Percentiles rank a stretch among this genome's conserved stretches.
These are phyloP conservation scores for Magnolia kwangsiensis DNA, from an alignment of 164 flowering plant genomes.

Conservation along the genomic window DNA sequence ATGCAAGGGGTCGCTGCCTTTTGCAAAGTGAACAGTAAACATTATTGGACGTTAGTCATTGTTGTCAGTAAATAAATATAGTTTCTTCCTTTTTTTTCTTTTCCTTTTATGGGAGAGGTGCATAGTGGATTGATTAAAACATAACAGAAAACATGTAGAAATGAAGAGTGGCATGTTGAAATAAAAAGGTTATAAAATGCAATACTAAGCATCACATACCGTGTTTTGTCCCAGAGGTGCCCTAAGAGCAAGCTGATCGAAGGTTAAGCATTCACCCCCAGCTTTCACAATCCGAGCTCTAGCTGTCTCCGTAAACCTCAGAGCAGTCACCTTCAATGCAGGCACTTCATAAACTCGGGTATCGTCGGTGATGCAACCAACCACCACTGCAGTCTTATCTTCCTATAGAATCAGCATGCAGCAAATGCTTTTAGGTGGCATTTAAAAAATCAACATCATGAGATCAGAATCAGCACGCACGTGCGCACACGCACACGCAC, in stretches of 20 bases:
- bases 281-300: slow-evolving; percentile 32
- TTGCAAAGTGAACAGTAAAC: too few species aligned
- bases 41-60: too few species aligned
- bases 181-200: not conserved
- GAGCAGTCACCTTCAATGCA: slow-evolving; percentile 30
- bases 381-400: slow-evolving; percentile 25
- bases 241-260: slow-evolving; percentile 32
- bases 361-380: slow-evolving; percentile 30
- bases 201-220: slow-evolving; percentile 10
- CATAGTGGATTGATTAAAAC: too few species aligned
- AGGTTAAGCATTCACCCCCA: slow-evolving; percentile 33
- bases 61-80: too few species aligned
- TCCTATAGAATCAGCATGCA: slow-evolving; percentile 13
- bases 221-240: slow-evolving; percentile 36
- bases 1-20: too few species aligned
- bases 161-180: not conserved
- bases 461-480: too few species aligned
- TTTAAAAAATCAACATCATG: too few species aligned
- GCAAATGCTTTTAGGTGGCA: not conserved
- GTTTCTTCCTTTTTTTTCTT: too few species aligned
- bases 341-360: slow-evolving; percentile 31
- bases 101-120: too few species aligned
- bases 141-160: not conserved
- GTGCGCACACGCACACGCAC: too few species aligned
- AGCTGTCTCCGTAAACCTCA: slow-evolving; percentile 33